Evolutionary conservation across 2,329 filamentous ascomycete species (phyloP).

Genomic region (Scytalidium sp.): DNA sequence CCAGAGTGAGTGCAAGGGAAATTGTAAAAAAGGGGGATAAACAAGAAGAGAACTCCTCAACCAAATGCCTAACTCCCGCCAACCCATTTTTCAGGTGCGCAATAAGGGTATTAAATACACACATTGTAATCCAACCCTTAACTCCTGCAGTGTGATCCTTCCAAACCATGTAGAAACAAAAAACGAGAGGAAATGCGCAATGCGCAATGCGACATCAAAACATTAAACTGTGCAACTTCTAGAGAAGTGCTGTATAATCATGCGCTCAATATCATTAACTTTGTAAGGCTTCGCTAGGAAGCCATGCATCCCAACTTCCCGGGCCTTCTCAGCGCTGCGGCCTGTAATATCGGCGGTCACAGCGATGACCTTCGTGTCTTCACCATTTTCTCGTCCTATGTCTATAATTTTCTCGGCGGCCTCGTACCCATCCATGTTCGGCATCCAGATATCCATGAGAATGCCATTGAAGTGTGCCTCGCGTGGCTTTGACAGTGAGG

Average conservation of each 20-base stretch:
- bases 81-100: neutral
- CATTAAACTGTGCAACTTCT: neutral
- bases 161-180: neutral
- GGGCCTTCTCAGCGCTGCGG: conserved; percentile 44
- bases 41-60: too few species aligned
- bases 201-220: too few species aligned
- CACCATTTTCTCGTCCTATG: conserved; percentile 14
- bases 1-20: too few species aligned
- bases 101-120: neutral
- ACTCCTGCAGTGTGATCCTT: neutral
- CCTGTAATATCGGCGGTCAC: conserved; percentile 56
- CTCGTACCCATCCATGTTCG: conserved; percentile 69
- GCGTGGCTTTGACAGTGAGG: conserved; percentile 30
- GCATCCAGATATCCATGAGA: conserved; percentile 78
- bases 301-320: conserved; percentile 50
- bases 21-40: too few species aligned
- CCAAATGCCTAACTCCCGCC: too few species aligned
- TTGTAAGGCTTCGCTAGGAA: conserved; percentile 56
- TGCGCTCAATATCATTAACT: conserved; percentile 47
- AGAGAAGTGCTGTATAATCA: conserved; percentile 38
- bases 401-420: conserved; percentile 60
- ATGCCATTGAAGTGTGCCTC: conserved; percentile 54
- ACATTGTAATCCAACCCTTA: neutral
- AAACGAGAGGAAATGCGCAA: neutral
- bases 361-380: conserved; percentile 39